These are phyloP conservation scores for Geoglossum cookeanum DNA, from an alignment of 2,329 filamentous ascomycete genomes.

Conservation along the genomic window DNA sequence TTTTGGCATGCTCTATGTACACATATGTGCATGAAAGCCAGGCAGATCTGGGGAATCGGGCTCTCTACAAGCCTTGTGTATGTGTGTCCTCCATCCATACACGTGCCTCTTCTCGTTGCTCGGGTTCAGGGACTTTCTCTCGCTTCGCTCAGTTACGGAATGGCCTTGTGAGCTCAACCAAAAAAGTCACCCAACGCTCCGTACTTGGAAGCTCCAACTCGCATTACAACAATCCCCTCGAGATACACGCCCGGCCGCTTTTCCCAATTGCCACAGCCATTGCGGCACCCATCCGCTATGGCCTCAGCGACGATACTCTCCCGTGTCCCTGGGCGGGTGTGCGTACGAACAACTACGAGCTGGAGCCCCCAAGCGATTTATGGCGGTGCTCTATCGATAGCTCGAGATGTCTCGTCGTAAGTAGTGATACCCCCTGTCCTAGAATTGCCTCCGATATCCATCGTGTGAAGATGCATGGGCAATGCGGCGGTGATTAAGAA, in stretches of 20 bases:
- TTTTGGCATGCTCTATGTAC: constrained; percentile 6
- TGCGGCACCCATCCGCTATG: constrained; percentile 27
- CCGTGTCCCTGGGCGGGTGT: constrained; percentile 25
- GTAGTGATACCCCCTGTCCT: background rate
- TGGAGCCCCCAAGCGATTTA: background rate
- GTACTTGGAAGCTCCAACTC: constrained; percentile 12
- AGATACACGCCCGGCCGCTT: background rate
- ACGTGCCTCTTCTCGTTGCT: background rate
- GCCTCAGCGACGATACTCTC: constrained; percentile 30
- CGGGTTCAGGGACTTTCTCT: background rate
- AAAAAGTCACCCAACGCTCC: constrained; percentile 19
- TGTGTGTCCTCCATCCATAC: background rate
- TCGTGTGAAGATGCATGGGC: background rate
- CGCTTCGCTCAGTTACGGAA: constrained; percentile 17
- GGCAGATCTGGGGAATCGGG: background rate
- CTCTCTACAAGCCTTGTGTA: background rate
- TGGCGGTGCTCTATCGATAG: background rate
- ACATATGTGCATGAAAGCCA: constrained; percentile 7
- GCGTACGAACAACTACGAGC: constrained; percentile 1
- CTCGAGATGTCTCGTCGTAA: background rate
- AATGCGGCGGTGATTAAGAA: background rate
- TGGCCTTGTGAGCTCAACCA: constrained; percentile 21
- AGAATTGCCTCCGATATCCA: background rate
- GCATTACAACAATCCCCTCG: constrained; percentile 9
- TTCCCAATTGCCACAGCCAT: constrained; percentile 8